A percentile compares a stretch with the other conserved stretches of the same genome.
These are phyloP conservation scores for Sporothrix variecibatus DNA, from an alignment of 2,329 filamentous ascomycete species.

Conservation along the genomic window DNA sequence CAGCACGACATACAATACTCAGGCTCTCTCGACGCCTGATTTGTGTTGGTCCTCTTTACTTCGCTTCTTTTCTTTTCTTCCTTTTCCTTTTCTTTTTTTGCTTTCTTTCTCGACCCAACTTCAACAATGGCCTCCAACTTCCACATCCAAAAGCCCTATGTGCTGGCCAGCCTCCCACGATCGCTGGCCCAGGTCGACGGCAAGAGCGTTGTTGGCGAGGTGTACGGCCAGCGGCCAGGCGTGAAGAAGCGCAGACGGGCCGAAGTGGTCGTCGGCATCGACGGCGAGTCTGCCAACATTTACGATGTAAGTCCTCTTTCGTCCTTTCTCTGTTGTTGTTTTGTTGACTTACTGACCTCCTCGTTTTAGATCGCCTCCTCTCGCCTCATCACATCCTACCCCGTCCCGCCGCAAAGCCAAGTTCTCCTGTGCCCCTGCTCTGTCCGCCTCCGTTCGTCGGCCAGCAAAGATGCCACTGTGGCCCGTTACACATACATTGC, in stretches of 20 bases:
- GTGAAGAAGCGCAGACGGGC: constrained; percentile 64
- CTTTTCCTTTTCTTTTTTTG: not conserved
- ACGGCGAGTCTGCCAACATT: constrained; percentile 66
- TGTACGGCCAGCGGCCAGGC: constrained; percentile 58
- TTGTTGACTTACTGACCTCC: constrained; percentile 18
- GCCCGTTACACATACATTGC: constrained; percentile 64
- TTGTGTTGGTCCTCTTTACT: not conserved
- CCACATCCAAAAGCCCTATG: constrained; percentile 65
- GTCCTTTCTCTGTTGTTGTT: not conserved
- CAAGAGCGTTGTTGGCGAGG: constrained; percentile 60
- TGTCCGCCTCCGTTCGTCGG: constrained; percentile 53
- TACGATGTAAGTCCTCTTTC: constrained; percentile 57
- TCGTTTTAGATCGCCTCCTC: constrained; percentile 58
- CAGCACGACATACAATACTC: not conserved
- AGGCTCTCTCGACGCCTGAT: not conserved
- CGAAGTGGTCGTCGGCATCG: constrained; percentile 62
- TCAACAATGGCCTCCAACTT: constrained; percentile 58
- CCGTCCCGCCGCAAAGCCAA: constrained; percentile 66
- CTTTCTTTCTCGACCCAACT: not conserved
- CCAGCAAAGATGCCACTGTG: constrained; percentile 45
- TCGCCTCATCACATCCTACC: constrained; percentile 65
- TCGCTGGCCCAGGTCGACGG: constrained; percentile 56
- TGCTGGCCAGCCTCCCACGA: constrained; percentile 60
- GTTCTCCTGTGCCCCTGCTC: constrained; percentile 64
- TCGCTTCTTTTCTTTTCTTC: not conserved